Evolutionary conservation across 1,284 basidiomycete genomes (phyloP), one percentile per base, ranked within the genome.

Genomic region (Veloporphyrellus conicus): DNA sequence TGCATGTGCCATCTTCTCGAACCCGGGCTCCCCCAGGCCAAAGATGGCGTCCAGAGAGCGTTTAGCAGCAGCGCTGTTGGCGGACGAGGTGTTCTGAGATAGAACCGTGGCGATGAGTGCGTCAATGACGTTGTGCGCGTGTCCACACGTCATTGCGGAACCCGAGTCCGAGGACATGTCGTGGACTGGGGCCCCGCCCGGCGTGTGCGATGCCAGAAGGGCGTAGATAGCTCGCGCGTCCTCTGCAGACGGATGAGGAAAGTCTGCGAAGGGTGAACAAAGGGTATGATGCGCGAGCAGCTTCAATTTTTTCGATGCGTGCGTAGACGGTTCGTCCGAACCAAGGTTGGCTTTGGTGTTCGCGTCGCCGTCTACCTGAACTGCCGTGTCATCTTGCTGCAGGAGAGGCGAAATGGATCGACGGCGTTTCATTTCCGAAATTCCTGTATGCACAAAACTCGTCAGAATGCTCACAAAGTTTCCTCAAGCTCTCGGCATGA

Each of bases 21-120:
- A 88, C 47, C 83, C 75, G 28, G 78, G 75, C 20, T 65, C 59
- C 3, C 60, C 63, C 4, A 69, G 69, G 3, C 84, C 84, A 54
- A 86, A 90, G 15, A 62, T 63, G 3, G 64, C 62, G 51, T 87
- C 82, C 46, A 89, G 71, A 11, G 68, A 70, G 18, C 67, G 60
- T 59, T 88, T 87, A 0, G 87, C 85, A 2, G 77, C 68, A 0
- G 82, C 75, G 5, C 78, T 81, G 61, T 90, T 90, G 23, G 66
- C 65, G 32, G 70, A 69, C 29, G 80, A 80, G 0, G 87, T 90
- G 58, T 88, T 89, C 62, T 89, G 86, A 31, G 81, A 83, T 16
- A 91, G 73, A 47, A 89, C 78, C 1, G 84, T 87, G 28, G 80
- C 76, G 18, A 90, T 78, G 52, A 87, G 72, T 0, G 84, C 75